Percentiles rank a stretch among this genome's conserved stretches.
These are phyloP conservation scores for Leccinum rimulosum DNA, from an alignment of 768 basidiomycete species.

Conservation along the genomic window DNA sequence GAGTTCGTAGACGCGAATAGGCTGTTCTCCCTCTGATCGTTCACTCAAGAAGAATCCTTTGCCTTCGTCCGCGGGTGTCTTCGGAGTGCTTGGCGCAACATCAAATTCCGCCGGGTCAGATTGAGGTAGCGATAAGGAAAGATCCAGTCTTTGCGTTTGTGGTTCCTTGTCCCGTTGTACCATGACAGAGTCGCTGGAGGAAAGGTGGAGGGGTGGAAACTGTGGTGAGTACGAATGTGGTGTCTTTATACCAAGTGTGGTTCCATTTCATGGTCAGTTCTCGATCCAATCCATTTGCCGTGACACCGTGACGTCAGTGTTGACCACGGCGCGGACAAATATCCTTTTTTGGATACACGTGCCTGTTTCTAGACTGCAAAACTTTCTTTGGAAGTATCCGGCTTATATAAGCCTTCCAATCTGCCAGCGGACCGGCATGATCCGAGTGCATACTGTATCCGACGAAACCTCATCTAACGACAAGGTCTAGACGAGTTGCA, in stretches of 20 bases:
- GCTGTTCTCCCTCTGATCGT: constrained; percentile 49
- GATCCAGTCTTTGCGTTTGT: constrained; percentile 4
- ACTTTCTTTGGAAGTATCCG: background rate
- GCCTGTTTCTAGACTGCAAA: background rate
- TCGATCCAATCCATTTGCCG: background rate
- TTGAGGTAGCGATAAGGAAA: constrained; percentile 17
- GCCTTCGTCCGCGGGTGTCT: constrained; percentile 91
- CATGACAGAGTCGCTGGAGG: constrained; percentile 15
- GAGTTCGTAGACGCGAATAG: constrained; percentile 84
- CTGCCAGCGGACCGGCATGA: too few relatives aligned
- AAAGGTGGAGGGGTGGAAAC: background rate
- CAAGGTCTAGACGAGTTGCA: too few relatives aligned
- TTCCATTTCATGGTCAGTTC: constrained; percentile 14
- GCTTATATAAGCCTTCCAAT: background rate
- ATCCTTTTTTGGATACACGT: constrained; percentile 1
- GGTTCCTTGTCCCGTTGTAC: background rate
- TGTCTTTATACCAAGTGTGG: background rate
- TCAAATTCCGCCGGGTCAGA: background rate
- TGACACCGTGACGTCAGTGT: constrained; percentile 22
- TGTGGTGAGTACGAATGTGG: constrained; percentile 1
- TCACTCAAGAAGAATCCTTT: constrained; percentile 80
- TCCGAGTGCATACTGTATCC: background rate
- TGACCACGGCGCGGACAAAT: background rate
- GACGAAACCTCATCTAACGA: background rate
- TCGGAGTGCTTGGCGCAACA: constrained; percentile 52